Evolutionary conservation across 2,329 filamentous ascomycete species (phyloP).

Genomic region (Ustulina deusta): DNA sequence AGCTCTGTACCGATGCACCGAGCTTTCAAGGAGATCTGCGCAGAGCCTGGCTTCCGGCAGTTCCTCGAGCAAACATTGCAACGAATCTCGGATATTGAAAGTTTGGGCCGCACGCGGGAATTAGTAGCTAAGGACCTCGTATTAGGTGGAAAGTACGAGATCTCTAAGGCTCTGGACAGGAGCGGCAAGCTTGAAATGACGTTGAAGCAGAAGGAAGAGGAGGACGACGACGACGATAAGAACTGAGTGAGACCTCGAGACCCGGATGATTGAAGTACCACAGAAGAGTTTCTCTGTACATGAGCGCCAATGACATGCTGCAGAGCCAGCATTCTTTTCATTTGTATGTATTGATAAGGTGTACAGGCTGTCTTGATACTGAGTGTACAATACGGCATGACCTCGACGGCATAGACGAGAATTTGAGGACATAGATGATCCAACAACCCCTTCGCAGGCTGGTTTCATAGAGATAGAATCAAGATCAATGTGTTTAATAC

Average conservation of each 20-base stretch:
- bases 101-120: conserved; percentile 91
- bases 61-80: conserved; percentile 85
- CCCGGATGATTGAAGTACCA: background rate
- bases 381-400: conserved; percentile 24
- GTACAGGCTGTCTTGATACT: background rate
- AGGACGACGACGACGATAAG: conserved; percentile 49
- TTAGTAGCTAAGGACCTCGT: conserved; percentile 95
- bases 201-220: conserved; percentile 59
- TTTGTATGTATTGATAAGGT: conserved; percentile 32
- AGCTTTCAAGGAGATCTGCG: conserved; percentile 88
- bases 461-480: conserved; percentile 1
- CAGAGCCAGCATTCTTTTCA: conserved; percentile 29
- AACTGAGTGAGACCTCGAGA: conserved; percentile 20
- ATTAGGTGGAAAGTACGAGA: conserved; percentile 81
- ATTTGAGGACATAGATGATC: conserved; percentile 12
- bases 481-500: background rate
- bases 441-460: conserved; percentile 14
- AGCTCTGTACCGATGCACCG: conserved; percentile 97
- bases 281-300: conserved; percentile 1
- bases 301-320: conserved; percentile 21
- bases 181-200: conserved; percentile 55
- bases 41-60: conserved; percentile 80
- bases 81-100: conserved; percentile 92
- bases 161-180: conserved; percentile 55
- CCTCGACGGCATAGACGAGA: conserved; percentile 16